Evolutionary conservation across 805 yeast species (phyloP), one percentile per base, ranked within the genome.

Genomic region (Candida glaebosa): DNA sequence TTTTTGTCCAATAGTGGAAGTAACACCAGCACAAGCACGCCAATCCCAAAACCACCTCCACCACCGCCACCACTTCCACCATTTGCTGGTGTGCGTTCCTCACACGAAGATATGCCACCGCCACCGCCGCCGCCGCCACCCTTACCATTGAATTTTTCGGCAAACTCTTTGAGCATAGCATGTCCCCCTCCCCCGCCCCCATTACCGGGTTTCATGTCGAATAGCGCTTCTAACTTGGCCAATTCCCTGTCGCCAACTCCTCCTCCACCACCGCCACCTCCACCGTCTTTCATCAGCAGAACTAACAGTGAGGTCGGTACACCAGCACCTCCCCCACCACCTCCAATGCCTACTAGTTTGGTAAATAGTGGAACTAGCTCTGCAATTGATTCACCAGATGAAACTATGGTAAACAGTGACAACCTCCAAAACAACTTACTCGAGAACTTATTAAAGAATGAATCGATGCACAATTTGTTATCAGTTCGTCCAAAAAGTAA

Each of bases 401-500:
- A 18, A 4, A 17, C 20, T 5, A 34, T 12, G 22, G 6, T 16
- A 4, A 16, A 16, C 19, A 24, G 16, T 22, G 31, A 20, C 4
- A 26, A 26, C 10, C 16, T 17, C 4, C 17, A 26, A 18, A 17
- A 12, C 10, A 26, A 15, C 14, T 19, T 28, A 15, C n/a, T 18
- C 5, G 19, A 28, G 20, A 15, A 16, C 18, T 24, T 9, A 15
- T n/a, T 18, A 17, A 4, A 30, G 20, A 28, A 28, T 28, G 35
- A 33, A 18, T 18, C 42, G 24, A 18, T 36, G 41, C 18, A 39
- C 46, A n/a, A 35, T 28, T 45, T n/a, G 44, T 22, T 35, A 16
- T 35, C 31, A 5, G 31, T 60, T 4, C 56, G 87, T 47, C 90
- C 95, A 3, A 81, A 78, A 54, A 73, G 79, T 44, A 87, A 84